These are phyloP conservation scores for Penicillium sp. DNA, from an alignment of 2,329 filamentous ascomycete genomes.

Conservation along the genomic window DNA sequence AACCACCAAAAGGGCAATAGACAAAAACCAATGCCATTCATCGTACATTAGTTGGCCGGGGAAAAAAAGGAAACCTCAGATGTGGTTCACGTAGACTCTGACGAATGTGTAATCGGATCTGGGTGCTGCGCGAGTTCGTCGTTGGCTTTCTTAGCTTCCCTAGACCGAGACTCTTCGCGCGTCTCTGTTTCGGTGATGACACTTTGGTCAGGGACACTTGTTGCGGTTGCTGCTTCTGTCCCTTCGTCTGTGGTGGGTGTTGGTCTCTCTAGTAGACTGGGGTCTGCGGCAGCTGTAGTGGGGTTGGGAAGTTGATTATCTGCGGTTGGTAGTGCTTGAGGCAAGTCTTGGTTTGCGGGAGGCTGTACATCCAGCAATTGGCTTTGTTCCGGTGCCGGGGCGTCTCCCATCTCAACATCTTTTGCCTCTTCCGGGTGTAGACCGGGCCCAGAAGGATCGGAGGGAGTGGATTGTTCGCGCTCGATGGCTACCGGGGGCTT, in stretches of 20 bases:
- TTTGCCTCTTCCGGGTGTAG: neutral
- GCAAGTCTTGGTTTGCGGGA: neutral
- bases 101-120: neutral
- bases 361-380: neutral
- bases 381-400: neutral
- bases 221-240: neutral
- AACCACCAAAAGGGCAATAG: neutral
- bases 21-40: neutral
- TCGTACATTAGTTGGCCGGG: neutral
- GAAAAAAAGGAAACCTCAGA: neutral
- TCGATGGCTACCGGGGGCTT: neutral
- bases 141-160: neutral
- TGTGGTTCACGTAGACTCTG: neutral
- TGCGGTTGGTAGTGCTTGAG: neutral
- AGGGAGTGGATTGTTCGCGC: neutral
- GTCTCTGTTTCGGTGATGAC: neutral
- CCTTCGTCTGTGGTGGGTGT: neutral
- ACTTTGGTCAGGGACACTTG: neutral
- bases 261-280: neutral
- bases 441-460: neutral
- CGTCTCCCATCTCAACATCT: conserved; percentile 10
- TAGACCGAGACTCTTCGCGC: neutral
- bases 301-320: neutral
- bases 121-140: neutral
- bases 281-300: neutral